Percentiles rank a stretch among this genome's conserved stretches.
Evolutionary conservation across 169 alveolate genomes (phyloP).

Genomic region (Neospora caninum): DNA sequence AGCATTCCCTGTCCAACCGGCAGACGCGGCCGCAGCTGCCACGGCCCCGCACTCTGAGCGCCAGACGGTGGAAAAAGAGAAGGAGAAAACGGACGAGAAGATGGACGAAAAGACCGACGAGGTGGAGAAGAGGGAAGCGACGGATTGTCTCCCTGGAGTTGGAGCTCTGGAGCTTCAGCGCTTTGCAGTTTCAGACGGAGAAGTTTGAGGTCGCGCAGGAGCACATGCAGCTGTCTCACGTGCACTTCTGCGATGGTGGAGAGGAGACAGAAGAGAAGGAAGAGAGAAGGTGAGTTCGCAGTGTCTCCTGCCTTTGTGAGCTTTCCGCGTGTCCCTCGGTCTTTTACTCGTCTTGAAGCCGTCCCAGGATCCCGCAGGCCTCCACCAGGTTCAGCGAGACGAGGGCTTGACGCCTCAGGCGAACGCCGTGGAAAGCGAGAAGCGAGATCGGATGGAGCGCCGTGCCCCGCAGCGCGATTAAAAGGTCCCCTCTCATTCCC

Average conservation of each 20-base stretch:
- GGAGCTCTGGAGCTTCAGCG: background rate
- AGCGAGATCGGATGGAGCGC: background rate
- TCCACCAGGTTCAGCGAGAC: background rate
- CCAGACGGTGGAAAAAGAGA: too few relatives aligned
- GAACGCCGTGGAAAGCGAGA: background rate
- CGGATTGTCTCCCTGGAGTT: background rate
- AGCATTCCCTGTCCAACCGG: background rate
- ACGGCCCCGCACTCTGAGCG: background rate
- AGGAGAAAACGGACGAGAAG: background rate
- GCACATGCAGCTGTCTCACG: background rate
- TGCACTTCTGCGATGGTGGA: background rate
- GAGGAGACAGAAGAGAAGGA: slow-evolving; percentile 17
- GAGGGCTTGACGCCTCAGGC: background rate
- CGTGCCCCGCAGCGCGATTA: background rate
- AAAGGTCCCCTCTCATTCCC: background rate
- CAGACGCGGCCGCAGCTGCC: background rate
- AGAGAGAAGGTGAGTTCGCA: background rate
- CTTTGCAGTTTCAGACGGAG: background rate
- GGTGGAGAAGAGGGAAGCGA: background rate
- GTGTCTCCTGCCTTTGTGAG: background rate
- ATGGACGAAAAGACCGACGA: background rate
- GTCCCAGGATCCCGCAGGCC: slow-evolving; percentile 1
- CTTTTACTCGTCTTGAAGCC: background rate
- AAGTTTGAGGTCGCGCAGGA: background rate
- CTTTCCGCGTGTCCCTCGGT: background rate